A percentile compares a stretch with the other conserved stretches of the same genome.
These are phyloP conservation scores for Cercospora sesami DNA, from an alignment of 2,329 filamentous ascomycete species.

Conservation along the genomic window DNA sequence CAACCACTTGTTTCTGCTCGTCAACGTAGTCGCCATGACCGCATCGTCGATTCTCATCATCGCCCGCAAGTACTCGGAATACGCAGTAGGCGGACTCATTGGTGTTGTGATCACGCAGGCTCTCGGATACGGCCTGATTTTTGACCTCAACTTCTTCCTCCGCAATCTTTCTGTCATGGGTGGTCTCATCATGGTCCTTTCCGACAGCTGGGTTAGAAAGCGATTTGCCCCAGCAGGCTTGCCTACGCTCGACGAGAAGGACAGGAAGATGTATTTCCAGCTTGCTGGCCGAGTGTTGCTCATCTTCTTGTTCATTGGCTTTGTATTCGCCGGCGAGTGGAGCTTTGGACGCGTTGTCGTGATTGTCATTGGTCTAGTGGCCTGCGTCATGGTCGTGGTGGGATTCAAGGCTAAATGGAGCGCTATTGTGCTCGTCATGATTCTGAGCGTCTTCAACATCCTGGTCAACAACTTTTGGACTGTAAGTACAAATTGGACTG, in stretches of 20 bases:
- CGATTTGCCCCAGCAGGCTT: conserved; percentile 93
- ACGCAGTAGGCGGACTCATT: conserved; percentile 86
- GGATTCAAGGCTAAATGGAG: conserved; percentile 99
- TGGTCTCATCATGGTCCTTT: conserved; percentile 94
- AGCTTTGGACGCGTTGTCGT: conserved; percentile 83
- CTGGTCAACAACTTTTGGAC: conserved; percentile 99
- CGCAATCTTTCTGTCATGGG: conserved; percentile 97
- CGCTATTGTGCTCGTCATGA: conserved; percentile 89
- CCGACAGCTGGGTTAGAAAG: conserved; percentile 97
- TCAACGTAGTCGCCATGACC: conserved; percentile 87
- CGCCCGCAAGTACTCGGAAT: conserved; percentile 86
- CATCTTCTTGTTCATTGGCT: conserved; percentile 96
- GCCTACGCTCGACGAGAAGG: conserved; percentile 94
- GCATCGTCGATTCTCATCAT: conserved; percentile 76
- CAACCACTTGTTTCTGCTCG: conserved; percentile 87
- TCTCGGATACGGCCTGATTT: conserved; percentile 94
- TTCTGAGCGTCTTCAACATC: conserved; percentile 94
- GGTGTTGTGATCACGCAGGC: conserved; percentile 90
- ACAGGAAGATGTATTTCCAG: conserved; percentile 99
- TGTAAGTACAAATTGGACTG: conserved; percentile 58
- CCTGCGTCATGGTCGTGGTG: conserved; percentile 97
- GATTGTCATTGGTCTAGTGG: conserved; percentile 79
- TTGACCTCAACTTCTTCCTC: conserved; percentile 99
- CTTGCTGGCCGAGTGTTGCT: conserved; percentile 90
- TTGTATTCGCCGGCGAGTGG: conserved; percentile 94